Evolutionary conservation across 2,329 filamentous ascomycete genomes (phyloP), one percentile per base, ranked within the genome.

Genomic region (Hymenoscyphus salicellus): DNA sequence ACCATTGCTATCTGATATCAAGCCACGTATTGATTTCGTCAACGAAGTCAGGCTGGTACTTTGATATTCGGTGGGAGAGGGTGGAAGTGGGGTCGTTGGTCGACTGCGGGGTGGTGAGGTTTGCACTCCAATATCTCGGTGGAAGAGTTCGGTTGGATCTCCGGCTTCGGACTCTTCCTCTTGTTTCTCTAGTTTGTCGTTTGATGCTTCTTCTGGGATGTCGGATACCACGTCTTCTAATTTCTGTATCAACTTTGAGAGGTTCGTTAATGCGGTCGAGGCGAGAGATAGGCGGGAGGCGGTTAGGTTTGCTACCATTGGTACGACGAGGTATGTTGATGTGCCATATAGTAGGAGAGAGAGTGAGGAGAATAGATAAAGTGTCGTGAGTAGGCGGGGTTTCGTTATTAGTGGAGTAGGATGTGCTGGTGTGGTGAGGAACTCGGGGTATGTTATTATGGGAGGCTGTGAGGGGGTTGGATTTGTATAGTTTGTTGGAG

Each of bases 41-140:
- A 88, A 75, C 20, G 75, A 72, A 1, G 75, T 68, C 5, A 88
- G 74, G 16, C 77, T 78, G 16, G 82, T 55, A 11, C 43, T 38
- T 70, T 71, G 68, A 78, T 77, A 16, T 75, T 72, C 55, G n/a
- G 56, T 46, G 20, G 49, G 43, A 20, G 60, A 56, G 46, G 32
- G 32, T 46, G n/a, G 43, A 23, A 17, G n/a, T 38, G 60, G 43
- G 30, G 60, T 36, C 10, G 46, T 20, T n/a, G 60, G 23, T 23
- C 33, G 49, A 30, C 30, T 26, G 17, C 30, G 78, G 3, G 81
- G 81, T 1, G 81, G 81, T 0, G 86, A 87, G 0, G 91, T 95
- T 76, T 95, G 91, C 0, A 91, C 90, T 68, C 90, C 90, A 65
- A 92, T 84, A 73, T 95, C 91, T 56, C 90, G 86, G 76, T 93